Base-by-base conservation (phyloP, 78 protist species). In the Isochrysis galbana region DNA sequence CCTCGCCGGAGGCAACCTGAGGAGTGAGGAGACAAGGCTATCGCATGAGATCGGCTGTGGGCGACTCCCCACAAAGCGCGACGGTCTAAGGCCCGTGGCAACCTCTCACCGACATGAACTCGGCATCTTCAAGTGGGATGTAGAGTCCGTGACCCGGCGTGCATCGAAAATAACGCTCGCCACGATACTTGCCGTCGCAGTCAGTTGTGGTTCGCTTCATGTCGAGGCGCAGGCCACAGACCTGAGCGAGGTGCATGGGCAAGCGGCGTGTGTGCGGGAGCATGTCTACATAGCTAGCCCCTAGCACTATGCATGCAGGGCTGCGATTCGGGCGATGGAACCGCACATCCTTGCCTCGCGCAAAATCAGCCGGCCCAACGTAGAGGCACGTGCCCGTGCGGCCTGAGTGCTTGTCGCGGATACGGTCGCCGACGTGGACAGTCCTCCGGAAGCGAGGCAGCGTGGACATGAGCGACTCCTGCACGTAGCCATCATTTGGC, bases 101-200 rank as follows among this genome's bases (percentile, higher is more conserved):
- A n/a, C n/a, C n/a, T 14, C 32, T 32, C 74, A 61, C 29, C 19
- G 11, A 46, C 4, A 80, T 0, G 39, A 80, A 44, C 55, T 80
- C 55, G 0, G 88, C 88, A 41, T 80, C 88, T 0, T 80, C 88
- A 29, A 80, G 2, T 19, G 88, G 88, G 0, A 80, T 80, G 88
- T 80, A 80, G 41, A 80, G 88, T 4, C 88, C 88, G 54, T 80
- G 88, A 5, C 88, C 88, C 2, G 88, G 88, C 38, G 88, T 80
- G 54, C 88, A 80, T 3, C 88, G 88, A 54, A 80, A 80, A 38
- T 80, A n/a, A 3, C 88, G 47, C 54, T 80, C 88, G 55, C 88
- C 88, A 3, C 51, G 51, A 54, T 41, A 80, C 88, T 80, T 80
- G 88, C 88, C 88, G 55, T 80, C 88, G 54, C 88, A 80, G 88